These are phyloP conservation scores for Aspergillus hiratsukae DNA, from an alignment of 2,329 filamentous ascomycete species.

Conservation along the genomic window DNA sequence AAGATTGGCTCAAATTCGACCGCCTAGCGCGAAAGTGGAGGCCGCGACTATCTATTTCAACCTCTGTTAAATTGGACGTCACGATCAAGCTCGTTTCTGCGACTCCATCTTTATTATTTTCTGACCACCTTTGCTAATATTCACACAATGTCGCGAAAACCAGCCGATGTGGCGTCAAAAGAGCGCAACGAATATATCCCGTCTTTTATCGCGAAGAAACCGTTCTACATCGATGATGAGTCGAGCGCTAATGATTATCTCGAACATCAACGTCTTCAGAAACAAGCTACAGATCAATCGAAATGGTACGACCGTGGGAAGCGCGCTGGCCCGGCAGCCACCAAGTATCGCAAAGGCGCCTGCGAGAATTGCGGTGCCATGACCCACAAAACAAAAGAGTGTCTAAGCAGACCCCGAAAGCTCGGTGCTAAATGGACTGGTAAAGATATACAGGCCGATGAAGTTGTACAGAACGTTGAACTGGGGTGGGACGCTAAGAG, in stretches of 20 bases:
- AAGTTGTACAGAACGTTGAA: slow-evolving; percentile 76
- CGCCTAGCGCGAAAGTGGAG: neutral
- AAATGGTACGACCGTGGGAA: slow-evolving; percentile 93
- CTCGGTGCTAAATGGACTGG: slow-evolving; percentile 90
- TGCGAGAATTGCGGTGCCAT: slow-evolving; percentile 98
- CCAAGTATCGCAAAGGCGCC: slow-evolving; percentile 95
- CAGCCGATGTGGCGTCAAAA: slow-evolving; percentile 57
- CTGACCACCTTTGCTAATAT: neutral
- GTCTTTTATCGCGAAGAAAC: slow-evolving; percentile 94
- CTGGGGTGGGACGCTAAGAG: slow-evolving; percentile 96
- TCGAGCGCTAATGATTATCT: slow-evolving; percentile 80
- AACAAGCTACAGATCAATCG: slow-evolving; percentile 62
- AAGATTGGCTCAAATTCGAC: neutral
- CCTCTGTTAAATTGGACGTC: slow-evolving; percentile 8
- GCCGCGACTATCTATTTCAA: slow-evolving; percentile 1
- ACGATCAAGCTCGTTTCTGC: neutral
- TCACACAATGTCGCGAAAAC: slow-evolving; percentile 44
- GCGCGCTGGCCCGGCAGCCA: slow-evolving; percentile 79
- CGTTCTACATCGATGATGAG: slow-evolving; percentile 85
- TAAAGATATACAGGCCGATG: slow-evolving; percentile 88
- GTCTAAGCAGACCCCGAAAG: slow-evolving; percentile 80
- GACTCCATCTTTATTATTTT: neutral
- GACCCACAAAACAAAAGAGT: slow-evolving; percentile 94
- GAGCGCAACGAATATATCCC: slow-evolving; percentile 99
- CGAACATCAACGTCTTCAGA: slow-evolving; percentile 86